A percentile compares a stretch with the other conserved stretches of the same genome.
These are phyloP conservation scores for Colletotrichum plurivorum DNA, from an alignment of 2,329 filamentous ascomycete genomes.

Conservation along the genomic window DNA sequence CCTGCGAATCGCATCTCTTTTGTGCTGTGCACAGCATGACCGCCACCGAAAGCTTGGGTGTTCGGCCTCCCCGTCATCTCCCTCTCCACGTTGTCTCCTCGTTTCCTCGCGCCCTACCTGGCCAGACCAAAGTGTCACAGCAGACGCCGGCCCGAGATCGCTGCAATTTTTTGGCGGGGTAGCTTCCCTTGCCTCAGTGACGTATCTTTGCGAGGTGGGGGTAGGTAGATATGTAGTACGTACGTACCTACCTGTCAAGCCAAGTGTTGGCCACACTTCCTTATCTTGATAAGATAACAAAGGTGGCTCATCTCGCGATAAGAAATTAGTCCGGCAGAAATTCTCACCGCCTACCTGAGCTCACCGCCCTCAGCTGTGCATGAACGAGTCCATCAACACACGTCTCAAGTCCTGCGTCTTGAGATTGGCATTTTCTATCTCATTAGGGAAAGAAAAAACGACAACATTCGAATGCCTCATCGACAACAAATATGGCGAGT, in stretches of 20 bases:
- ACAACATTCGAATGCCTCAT: constrained; percentile 9
- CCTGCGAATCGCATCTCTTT: constrained; percentile 3
- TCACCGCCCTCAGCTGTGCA: constrained; percentile 44
- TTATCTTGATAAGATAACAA: constrained; percentile 23
- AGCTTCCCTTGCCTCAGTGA: constrained; percentile 16
- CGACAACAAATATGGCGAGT: constrained; percentile 55
- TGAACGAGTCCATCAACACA: constrained; percentile 32
- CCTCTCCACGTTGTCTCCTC: constrained; percentile 18
- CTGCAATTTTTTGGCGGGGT: constrained; percentile 35
- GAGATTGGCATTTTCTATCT: constrained; percentile 20
- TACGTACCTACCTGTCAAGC: background rate
- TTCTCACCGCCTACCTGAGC: constrained; percentile 43
- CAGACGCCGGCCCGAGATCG: constrained; percentile 18
- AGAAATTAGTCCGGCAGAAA: constrained; percentile 47
- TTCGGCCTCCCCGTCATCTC: background rate
- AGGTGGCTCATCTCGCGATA: constrained; percentile 17
- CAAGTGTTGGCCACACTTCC: background rate
- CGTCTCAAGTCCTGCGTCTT: constrained; percentile 29
- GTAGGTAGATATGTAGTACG: background rate
- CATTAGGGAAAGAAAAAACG: constrained; percentile 9
- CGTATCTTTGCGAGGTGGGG: constrained; percentile 24
- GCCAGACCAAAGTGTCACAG: background rate
- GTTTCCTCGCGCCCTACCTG: background rate
- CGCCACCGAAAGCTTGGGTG: background rate
- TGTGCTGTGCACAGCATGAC: constrained; percentile 11